These are phyloP conservation scores for Globisporangium splendens DNA, from an alignment of 352 stramenopile species.

Conservation along the genomic window DNA sequence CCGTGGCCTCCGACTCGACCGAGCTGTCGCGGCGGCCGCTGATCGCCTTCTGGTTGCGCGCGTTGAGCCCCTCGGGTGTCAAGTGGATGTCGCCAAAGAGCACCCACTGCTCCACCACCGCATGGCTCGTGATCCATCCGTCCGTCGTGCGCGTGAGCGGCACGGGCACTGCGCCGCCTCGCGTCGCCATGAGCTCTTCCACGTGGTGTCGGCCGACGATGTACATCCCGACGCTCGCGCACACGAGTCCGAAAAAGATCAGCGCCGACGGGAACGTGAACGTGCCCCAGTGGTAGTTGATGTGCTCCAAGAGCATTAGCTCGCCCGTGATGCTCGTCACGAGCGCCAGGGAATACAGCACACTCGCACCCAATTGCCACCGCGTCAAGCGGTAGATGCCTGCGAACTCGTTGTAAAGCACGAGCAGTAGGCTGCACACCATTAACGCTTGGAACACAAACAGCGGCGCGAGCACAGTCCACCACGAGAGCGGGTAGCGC, in stretches of 20 bases:
- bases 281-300: constrained; percentile 69
- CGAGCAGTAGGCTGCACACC: constrained; percentile 39
- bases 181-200: constrained; percentile 76
- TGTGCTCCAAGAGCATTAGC: constrained; percentile 73
- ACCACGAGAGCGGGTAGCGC: constrained; percentile 62
- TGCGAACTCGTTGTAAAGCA: constrained; percentile 79
- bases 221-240: constrained; percentile 72
- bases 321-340: constrained; percentile 56
- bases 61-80: constrained; percentile 52
- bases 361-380: constrained; percentile 70
- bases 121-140: constrained; percentile 81
- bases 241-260: constrained; percentile 75
- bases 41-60: constrained; percentile 40
- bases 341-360: constrained; percentile 67
- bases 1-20: constrained; percentile 33
- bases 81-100: constrained; percentile 77
- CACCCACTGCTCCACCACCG: constrained; percentile 78
- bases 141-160: constrained; percentile 69
- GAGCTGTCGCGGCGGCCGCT: constrained; percentile 44
- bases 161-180: constrained; percentile 72
- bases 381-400: constrained; percentile 73
- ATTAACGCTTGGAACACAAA: constrained; percentile 70
- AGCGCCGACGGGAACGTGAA: constrained; percentile 73
- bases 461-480: constrained; percentile 59
- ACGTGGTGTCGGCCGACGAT: constrained; percentile 79